Base-by-base conservation (phyloP, 2,329 filamentous ascomycete species). In the Botrytis hyacinthi region DNA sequence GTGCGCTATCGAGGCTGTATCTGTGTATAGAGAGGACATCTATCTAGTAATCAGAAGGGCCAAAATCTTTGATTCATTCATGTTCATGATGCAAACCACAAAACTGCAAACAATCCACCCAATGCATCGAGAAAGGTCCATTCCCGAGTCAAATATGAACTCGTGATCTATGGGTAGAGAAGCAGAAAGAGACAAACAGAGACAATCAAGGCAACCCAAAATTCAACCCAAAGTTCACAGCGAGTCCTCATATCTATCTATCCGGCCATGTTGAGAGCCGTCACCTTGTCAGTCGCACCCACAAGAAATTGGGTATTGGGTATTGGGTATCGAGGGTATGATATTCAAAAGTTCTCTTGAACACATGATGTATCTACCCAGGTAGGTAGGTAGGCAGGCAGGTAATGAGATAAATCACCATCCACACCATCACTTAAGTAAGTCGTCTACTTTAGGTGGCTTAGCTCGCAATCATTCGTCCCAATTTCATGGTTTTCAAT, bases 51-150 rank as follows among this genome's bases (percentile, higher is more conserved):
- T 44, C 29, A 29, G n/a, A n/a, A 32, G 26, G 22, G 16, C 32
- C 42, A 35, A 54, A 12, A 40, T 40, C 46, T 67, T 22, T 54
- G 10, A 32, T 22, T 54, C 26, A 32, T 22, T 54, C 4, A 22
- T 40, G n/a, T 35, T 40, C 22, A 66, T 54, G 46, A 54, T 67
- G 65, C 65, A 40, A 67, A 67, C 44, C 63, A 51, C 63, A 16
- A 61, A 18, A 37, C 32, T 14, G 20, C 35, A 40, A 40, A 62
- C 22, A 18, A 42, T 18, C 14, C 37, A 57, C 18, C 29, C 22
- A 6, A 46, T 68, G 46, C 46, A 54, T 54, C 2, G 35, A 40
- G 20, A 5, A 29, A 54, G 26, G 26, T 2, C 22, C 26, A 8
- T 26, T 44, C 14, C 35, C 65, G 46, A 67, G 65, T 67, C 65